Conservation (phyloP, 805 yeast species). For the Monosporozyma solicola region DNA sequence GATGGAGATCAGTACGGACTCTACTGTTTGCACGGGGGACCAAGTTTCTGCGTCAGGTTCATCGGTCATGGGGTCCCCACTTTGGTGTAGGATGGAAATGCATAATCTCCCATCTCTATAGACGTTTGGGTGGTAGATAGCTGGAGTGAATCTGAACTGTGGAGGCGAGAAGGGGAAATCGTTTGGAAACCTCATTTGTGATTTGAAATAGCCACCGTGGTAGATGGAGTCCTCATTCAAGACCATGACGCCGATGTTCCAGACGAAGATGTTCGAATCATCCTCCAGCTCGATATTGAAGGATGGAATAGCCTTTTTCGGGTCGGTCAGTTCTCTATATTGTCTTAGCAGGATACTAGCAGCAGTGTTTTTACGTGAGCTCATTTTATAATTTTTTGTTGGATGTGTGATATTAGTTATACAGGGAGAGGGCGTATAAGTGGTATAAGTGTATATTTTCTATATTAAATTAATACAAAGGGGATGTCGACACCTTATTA, state of each 20-base stretch:
- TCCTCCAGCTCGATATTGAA: slow-evolving; percentile 63
- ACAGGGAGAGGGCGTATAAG: neutral
- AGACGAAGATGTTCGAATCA: slow-evolving; percentile 47
- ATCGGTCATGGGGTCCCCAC: slow-evolving; percentile 83
- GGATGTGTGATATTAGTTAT: neutral
- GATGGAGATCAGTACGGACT: slow-evolving; percentile 80
- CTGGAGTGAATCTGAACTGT: slow-evolving; percentile 81
- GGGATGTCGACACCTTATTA: too few relatives aligned
- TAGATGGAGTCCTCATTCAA: slow-evolving; percentile 80
- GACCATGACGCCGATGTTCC: slow-evolving; percentile 91
- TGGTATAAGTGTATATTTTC: too few relatives aligned
- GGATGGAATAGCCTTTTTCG: slow-evolving; percentile 68
- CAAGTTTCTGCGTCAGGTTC: slow-evolving; percentile 92
- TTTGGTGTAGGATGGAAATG: slow-evolving; percentile 84
- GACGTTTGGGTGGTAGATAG: slow-evolving; percentile 91
- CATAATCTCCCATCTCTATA: slow-evolving; percentile 90
- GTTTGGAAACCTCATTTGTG: slow-evolving; percentile 85
- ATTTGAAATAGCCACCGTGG: slow-evolving; percentile 90
- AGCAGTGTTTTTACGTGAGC: slow-evolving; percentile 42
- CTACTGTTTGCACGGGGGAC: slow-evolving; percentile 91
- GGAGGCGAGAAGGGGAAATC: slow-evolving; percentile 95
- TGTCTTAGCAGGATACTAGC: slow-evolving; percentile 88
- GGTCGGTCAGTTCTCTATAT: slow-evolving; percentile 87
- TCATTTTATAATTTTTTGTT: slow-evolving; percentile 9
- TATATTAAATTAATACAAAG: too few relatives aligned